phyloP scores from a whole-genome alignment of 371 early-diverging fungal genomes.

The Apophysomyces sp. region DNA sequence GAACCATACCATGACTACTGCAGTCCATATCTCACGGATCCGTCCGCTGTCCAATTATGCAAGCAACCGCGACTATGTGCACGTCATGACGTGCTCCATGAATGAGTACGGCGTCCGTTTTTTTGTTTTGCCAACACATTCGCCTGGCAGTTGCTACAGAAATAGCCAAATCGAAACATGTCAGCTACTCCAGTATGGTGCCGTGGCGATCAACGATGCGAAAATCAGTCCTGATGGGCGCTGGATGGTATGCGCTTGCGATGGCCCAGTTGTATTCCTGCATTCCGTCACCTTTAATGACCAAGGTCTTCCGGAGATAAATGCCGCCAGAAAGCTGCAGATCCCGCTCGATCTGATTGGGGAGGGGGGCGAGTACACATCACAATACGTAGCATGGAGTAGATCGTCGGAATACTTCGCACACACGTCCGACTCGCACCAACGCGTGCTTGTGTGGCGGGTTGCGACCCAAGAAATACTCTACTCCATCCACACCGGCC shows the following conservation, averaged over 20 bases:
- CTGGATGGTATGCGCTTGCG: slow-evolving; percentile 52
- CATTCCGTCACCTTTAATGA: not conserved
- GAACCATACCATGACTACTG: slow-evolving; percentile 40
- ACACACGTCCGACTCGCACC: slow-evolving; percentile 54
- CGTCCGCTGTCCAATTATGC: not conserved
- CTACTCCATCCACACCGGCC: slow-evolving; percentile 49
- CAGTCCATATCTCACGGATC: slow-evolving; percentile 35
- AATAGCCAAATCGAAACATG: no score
- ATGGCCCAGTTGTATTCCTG: slow-evolving; percentile 35
- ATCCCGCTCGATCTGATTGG: slow-evolving; percentile 12
- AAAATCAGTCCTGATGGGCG: slow-evolving; percentile 49
- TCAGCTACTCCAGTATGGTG: slow-evolving; percentile 40
- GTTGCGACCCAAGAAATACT: slow-evolving; percentile 35
- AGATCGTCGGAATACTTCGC: slow-evolving; percentile 52
- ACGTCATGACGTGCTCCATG: slow-evolving; percentile 35
- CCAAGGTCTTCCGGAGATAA: slow-evolving; percentile 3
- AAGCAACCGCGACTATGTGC: slow-evolving; percentile 2
- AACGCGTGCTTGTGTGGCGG: slow-evolving; percentile 53
- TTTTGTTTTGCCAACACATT: slow-evolving; percentile 38
- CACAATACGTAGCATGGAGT: slow-evolving; percentile 61
- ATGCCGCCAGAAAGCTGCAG: slow-evolving; percentile 6
- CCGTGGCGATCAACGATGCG: slow-evolving; percentile 54
- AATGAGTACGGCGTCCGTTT: slow-evolving; percentile 46
- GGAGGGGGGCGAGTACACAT: slow-evolving; percentile 16
- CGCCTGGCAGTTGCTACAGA: not conserved